Evolutionary conservation across 169 alveolate genomes (phyloP), one percentile per base, ranked within the genome.

Genomic region (Eimeria necatrix): DNA sequence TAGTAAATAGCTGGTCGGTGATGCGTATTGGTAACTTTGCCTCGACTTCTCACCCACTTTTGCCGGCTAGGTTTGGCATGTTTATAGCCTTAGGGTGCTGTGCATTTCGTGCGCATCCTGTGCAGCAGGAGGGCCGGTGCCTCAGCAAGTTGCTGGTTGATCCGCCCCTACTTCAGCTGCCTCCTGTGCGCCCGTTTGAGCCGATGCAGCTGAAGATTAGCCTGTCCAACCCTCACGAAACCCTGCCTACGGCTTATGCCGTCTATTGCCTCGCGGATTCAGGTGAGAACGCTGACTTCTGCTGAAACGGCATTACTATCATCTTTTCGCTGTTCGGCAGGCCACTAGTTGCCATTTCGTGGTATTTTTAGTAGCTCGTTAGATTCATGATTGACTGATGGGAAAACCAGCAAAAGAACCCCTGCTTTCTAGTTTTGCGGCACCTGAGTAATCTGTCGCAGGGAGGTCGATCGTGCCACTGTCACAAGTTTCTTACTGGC

Each of bases 131-230:
- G 48, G 91, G 91, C 73, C 91, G 91, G 49, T 26, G 78, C 91
- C 91, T 84, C 91, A 84, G 91, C 78, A 84, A 84, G 51, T 76
- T 84, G 22, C 16, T 84, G 10, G 83, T 92, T 84, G 95, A 92
- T 10, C 95, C 95, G 22, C 95, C 95, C 22, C 74, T 92, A 53
- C 86, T 92, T 24, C 92, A 92, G 22, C 95, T 92, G 70, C 95
- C 95, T 8, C 95, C 95, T n/a, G 71, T 92, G 49, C 95, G 95
- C 26, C 92, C 95, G 14, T 92, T 59, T 61, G 95, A 92, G 20
- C 95, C 95, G 7, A 71, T 92, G 60, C 78, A 85, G 41, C 61
- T 92, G 46, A 78, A 86, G 68, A 78, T 92, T 26, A 56, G 95
- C 83, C 48, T 92, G 48, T 92, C 95, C n/a, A 92, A 92, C 74